Conservation (phyloP, 768 basidiomycete species). For the Pholiota molesta region DNA sequence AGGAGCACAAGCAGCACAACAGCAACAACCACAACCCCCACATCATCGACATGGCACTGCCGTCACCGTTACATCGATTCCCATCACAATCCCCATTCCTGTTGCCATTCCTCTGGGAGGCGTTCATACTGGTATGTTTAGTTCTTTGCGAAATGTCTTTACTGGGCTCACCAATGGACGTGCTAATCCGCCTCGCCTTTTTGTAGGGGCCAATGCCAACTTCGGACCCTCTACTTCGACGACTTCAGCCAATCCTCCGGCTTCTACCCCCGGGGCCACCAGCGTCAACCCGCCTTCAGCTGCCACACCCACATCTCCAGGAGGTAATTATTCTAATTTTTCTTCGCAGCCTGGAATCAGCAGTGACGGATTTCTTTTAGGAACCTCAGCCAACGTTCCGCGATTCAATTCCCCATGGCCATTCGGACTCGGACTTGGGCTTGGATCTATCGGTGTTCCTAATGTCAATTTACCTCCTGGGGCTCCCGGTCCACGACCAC, state of each 20-base stretch:
- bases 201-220: neutral
- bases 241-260: neutral
- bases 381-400: neutral
- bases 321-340: neutral
- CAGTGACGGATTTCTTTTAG: neutral
- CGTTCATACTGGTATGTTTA: conserved; percentile 6
- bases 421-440: neutral
- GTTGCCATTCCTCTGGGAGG: conserved; percentile 13
- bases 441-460: neutral
- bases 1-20: neutral
- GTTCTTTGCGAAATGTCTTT: neutral
- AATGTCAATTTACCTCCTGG: neutral
- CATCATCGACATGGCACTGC: neutral
- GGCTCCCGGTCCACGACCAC: neutral
- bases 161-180: neutral
- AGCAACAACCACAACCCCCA: neutral
- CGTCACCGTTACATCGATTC: neutral
- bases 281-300: neutral
- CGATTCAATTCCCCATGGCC: too few species aligned
- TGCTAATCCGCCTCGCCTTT: neutral
- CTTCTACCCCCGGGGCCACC: neutral
- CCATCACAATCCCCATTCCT: conserved; percentile 18
- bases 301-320: neutral
- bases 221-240: neutral
- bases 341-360: neutral